These are phyloP conservation scores for Sarocladium strictum DNA, from an alignment of 2,329 filamentous ascomycete species.

Conservation along the genomic window DNA sequence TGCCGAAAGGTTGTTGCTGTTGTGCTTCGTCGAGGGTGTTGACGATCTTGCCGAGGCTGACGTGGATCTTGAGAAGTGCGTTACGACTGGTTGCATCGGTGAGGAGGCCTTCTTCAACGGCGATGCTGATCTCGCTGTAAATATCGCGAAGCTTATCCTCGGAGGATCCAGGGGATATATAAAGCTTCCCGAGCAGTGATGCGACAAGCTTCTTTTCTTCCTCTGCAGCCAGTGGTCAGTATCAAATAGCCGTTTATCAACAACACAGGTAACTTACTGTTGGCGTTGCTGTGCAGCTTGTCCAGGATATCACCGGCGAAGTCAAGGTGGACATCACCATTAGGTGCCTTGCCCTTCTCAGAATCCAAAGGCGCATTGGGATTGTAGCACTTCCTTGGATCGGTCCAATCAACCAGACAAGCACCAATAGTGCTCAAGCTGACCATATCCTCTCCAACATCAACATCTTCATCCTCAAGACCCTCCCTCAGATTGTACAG, in stretches of 20 bases:
- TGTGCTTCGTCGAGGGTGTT: constrained; percentile 47
- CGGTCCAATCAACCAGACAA: constrained; percentile 90
- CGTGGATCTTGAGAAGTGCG: constrained; percentile 62
- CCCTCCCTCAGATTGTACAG: constrained; percentile 68
- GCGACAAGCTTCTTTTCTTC: constrained; percentile 83
- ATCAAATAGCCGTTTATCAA: not conserved
- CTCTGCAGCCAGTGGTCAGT: constrained; percentile 41
- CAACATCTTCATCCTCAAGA: constrained; percentile 68
- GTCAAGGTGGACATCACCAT: constrained; percentile 73
- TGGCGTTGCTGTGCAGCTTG: constrained; percentile 59
- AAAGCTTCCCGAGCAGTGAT: constrained; percentile 73
- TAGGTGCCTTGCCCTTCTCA: constrained; percentile 54
- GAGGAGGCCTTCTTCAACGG: constrained; percentile 56
- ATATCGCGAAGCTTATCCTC: constrained; percentile 52
- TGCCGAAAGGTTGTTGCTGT: constrained; percentile 13
- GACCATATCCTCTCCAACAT: constrained; percentile 72
- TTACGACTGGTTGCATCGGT: constrained; percentile 58
- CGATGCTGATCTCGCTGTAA: constrained; percentile 52
- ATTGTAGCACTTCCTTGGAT: constrained; percentile 71
- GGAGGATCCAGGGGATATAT: constrained; percentile 63
- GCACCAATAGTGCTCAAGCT: constrained; percentile 71
- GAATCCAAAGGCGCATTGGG: constrained; percentile 44
- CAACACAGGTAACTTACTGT: constrained; percentile 46
- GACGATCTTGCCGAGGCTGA: constrained; percentile 61
- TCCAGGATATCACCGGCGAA: constrained; percentile 75